Evolutionary conservation across 2,329 filamentous ascomycete species (phyloP).

Genomic region (Hypocrella siamensis): DNA sequence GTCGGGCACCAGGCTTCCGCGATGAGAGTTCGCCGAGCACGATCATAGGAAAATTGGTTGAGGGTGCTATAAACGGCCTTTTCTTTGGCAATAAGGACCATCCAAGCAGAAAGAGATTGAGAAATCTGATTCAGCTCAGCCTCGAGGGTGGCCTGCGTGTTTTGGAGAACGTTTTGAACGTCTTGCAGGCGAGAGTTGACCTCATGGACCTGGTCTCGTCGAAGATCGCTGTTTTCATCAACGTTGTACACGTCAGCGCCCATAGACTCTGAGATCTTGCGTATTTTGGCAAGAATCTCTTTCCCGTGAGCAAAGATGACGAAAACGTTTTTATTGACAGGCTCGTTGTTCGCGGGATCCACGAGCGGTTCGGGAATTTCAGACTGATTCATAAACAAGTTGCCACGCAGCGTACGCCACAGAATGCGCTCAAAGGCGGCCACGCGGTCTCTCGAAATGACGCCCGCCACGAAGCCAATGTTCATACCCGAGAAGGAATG

Average conservation of each 20-base stretch:
- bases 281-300: slow-evolving; percentile 95
- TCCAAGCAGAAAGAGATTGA: slow-evolving; percentile 85
- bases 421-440: slow-evolving; percentile 93
- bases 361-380: slow-evolving; percentile 90
- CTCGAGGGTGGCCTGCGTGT: slow-evolving; percentile 88
- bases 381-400: slow-evolving; percentile 99
- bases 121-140: slow-evolving; percentile 89
- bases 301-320: slow-evolving; percentile 98
- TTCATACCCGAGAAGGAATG: slow-evolving; percentile 94
- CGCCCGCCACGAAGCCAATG: slow-evolving; percentile 94
- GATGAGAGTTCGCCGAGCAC: slow-evolving; percentile 87
- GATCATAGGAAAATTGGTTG: slow-evolving; percentile 93
- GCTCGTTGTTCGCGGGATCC: slow-evolving; percentile 83
- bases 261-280: slow-evolving; percentile 96
- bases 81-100: slow-evolving; percentile 95
- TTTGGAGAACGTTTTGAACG: slow-evolving; percentile 79
- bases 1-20: slow-evolving; percentile 96
- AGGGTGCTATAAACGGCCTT: slow-evolving; percentile 94
- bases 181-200: slow-evolving; percentile 89
- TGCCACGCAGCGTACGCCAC: slow-evolving; percentile 92
- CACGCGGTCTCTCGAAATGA: slow-evolving; percentile 84
- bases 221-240: slow-evolving; percentile 90
- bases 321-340: slow-evolving; percentile 93
- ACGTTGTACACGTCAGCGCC: slow-evolving; percentile 92
- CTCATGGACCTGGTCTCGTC: slow-evolving; percentile 91